These are phyloP conservation scores for Fistulinella prunicolor DNA, from an alignment of 768 basidiomycete species.

Conservation along the genomic window DNA sequence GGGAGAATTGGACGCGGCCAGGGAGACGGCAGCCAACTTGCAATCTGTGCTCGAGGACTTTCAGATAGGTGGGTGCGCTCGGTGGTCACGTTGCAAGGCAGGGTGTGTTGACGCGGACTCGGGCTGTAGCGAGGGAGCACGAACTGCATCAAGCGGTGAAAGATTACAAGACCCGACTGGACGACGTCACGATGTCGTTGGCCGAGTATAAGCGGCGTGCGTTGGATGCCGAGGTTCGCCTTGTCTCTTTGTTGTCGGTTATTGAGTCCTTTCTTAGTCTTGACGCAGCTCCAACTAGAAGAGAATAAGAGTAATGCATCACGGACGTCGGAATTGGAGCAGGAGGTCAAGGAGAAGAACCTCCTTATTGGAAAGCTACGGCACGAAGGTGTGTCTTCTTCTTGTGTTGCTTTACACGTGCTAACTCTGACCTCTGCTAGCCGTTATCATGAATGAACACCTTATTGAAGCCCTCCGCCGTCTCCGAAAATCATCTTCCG, in stretches of 20 bases:
- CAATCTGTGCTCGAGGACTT: conserved; percentile 95
- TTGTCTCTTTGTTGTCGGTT: background rate
- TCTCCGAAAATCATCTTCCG: conserved; percentile 77
- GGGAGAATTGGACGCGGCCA: conserved; percentile 60
- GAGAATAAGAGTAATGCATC: conserved; percentile 66
- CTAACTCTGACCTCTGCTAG: conserved; percentile 39
- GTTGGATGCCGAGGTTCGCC: conserved; percentile 77
- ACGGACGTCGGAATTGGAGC: conserved; percentile 71
- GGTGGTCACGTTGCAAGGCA: background rate
- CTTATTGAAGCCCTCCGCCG: conserved; percentile 97
- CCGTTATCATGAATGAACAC: conserved; percentile 96
- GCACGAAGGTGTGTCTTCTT: conserved; percentile 81
- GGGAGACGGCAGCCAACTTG: conserved; percentile 75
- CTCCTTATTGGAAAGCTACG: conserved; percentile 92
- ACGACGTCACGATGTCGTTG: conserved; percentile 65
- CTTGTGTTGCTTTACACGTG: too few relatives aligned
- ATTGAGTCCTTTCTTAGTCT: conserved; percentile 1
- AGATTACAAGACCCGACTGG: conserved; percentile 76
- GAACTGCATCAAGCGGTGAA: conserved; percentile 84
- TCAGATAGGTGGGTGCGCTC: conserved; percentile 67
- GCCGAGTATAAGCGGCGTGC: conserved; percentile 92
- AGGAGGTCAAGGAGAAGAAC: conserved; percentile 94
- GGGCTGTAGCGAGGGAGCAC: conserved; percentile 72
- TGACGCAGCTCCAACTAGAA: conserved; percentile 63
- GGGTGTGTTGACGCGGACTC: conserved; percentile 1